A percentile compares a stretch with the other conserved stretches of the same genome.
Evolutionary conservation across 768 basidiomycete species (phyloP).

Genomic region (Russula foetens): DNA sequence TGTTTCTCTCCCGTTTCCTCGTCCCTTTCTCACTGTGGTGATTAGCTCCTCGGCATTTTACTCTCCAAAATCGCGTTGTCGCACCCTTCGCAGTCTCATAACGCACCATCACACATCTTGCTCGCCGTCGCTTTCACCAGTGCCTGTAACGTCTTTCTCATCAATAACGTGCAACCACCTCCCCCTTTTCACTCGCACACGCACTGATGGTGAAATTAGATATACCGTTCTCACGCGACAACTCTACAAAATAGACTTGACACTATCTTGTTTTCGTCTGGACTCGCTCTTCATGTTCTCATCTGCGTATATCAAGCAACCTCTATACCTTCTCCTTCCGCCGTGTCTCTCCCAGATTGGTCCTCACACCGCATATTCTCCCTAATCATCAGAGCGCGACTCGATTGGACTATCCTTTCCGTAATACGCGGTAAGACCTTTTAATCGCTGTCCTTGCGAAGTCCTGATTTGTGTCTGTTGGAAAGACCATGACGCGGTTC

Average conservation of each 20-base stretch:
- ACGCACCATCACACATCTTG: constrained; percentile 2
- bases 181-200: background rate
- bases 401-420: constrained; percentile 11
- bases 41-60: constrained; percentile 29
- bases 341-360: constrained; percentile 15
- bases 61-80: constrained; percentile 24
- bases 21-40: constrained; percentile 4
- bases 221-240: constrained; percentile 16
- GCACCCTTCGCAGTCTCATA: background rate
- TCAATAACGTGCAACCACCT: background rate
- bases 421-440: constrained; percentile 9
- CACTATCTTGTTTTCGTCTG: constrained; percentile 19
- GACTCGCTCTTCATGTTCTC: constrained; percentile 22
- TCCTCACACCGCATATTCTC: constrained; percentile 23
- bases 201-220: constrained; percentile 11
- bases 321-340: background rate
- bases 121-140: constrained; percentile 6
- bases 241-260: constrained; percentile 11
- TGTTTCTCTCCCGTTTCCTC: background rate
- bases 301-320: constrained; percentile 12
- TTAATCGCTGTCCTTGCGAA: background rate
- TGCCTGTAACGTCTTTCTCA: constrained; percentile 4
- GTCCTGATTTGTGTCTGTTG: background rate
- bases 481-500: constrained; percentile 28
- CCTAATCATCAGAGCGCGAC: background rate